These are phyloP conservation scores for Cerrena zonata DNA, from an alignment of 1,284 basidiomycete genomes.

Conservation along the genomic window DNA sequence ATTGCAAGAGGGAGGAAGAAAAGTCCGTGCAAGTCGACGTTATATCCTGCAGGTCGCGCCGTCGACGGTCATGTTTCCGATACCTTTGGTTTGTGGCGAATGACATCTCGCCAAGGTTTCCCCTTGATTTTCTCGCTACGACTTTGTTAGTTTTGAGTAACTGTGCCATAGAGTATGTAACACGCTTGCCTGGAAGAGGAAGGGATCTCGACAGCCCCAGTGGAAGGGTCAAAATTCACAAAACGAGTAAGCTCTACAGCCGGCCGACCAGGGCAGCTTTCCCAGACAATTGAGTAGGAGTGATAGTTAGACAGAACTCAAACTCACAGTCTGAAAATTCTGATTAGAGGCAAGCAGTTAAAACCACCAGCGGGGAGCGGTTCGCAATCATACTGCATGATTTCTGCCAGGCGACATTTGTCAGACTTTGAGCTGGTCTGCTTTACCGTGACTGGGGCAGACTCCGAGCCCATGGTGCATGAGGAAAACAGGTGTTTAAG, in stretches of 20 bases:
- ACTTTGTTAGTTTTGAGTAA: slow-evolving; percentile 27
- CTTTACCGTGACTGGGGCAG: neutral
- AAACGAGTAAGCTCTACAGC: slow-evolving; percentile 68
- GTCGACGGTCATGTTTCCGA: neutral
- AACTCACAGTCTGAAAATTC: slow-evolving; percentile 66
- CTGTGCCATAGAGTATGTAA: neutral
- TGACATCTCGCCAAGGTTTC: slow-evolving; percentile 48
- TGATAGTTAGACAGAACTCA: neutral
- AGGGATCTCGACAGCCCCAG: slow-evolving; percentile 62
- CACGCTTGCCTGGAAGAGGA: slow-evolving; percentile 36
- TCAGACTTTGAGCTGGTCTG: slow-evolving; percentile 1
- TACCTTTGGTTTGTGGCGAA: neutral
- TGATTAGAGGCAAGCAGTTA: slow-evolving; percentile 64
- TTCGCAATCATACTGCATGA: slow-evolving; percentile 64
- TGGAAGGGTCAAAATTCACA: slow-evolving; percentile 47
- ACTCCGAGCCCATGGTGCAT: slow-evolving; percentile 3
- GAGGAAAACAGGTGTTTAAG: slow-evolving; percentile 1
- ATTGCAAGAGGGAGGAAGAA: too few relatives aligned
- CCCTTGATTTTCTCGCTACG: slow-evolving; percentile 43
- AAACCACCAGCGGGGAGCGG: slow-evolving; percentile 32
- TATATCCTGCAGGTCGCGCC: neutral
- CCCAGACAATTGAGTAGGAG: slow-evolving; percentile 6
- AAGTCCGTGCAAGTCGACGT: too few relatives aligned
- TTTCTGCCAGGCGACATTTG: slow-evolving; percentile 59
- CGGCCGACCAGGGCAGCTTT: slow-evolving; percentile 56